A percentile compares a stretch with the other conserved stretches of the same genome.
Conservation (phyloP, 192 early-diverging fungal genomes). For the Coemansia sp. region DNA sequence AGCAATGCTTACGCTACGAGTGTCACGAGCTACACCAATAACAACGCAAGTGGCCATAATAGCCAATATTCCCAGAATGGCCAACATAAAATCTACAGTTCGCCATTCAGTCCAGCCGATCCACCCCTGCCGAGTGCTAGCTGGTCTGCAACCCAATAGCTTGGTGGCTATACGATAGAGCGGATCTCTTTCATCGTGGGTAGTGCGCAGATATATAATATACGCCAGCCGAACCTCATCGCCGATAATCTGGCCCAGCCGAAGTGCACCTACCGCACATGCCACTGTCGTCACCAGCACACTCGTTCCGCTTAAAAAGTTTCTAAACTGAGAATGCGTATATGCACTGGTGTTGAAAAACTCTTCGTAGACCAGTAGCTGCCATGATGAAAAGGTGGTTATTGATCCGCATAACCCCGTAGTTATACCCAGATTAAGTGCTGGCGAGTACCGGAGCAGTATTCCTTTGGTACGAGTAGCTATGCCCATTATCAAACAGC, state of each 20-base stretch:
- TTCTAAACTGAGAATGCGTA: conserved; percentile 29
- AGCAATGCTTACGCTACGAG: conserved; percentile 40
- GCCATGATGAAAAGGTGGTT: conserved; percentile 81
- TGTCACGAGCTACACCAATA: conserved; percentile 21
- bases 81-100: conserved; percentile 15
- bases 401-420: conserved; percentile 81
- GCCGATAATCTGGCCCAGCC: conserved; percentile 34
- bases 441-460: conserved; percentile 36
- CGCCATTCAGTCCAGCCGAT: conserved; percentile 40
- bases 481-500: conserved; percentile 56
- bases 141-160: conserved; percentile 8
- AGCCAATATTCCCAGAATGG: conserved; percentile 2
- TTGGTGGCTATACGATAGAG: conserved; percentile 20
- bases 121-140: conserved; percentile 17
- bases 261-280: conserved; percentile 29
- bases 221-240: conserved; percentile 19
- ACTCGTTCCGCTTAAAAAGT: conserved; percentile 47
- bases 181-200: not conserved
- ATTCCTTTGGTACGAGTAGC: conserved; percentile 31
- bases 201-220: not conserved
- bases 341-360: conserved; percentile 32
- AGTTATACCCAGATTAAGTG: conserved; percentile 58
- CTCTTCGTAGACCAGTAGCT: conserved; percentile 56
- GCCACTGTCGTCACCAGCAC: conserved; percentile 33
- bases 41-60: conserved; percentile 17